phyloP scores from a whole-genome alignment of 192 early-diverging fungal species.

The Coemansia sp. region DNA sequence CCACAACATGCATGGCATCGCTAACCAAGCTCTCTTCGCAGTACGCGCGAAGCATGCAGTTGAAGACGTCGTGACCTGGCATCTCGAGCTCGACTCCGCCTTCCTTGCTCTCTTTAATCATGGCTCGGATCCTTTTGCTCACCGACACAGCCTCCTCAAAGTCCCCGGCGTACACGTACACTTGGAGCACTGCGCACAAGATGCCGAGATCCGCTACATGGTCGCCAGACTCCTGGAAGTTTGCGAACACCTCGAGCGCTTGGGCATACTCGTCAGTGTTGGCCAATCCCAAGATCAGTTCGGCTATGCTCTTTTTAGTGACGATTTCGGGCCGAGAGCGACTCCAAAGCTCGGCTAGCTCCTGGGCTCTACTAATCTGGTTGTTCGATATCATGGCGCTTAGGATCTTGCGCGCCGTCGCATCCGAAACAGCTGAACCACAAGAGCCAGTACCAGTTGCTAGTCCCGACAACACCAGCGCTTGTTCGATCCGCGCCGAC shows the following conservation, averaged over 20 bases:
- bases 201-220: conserved; percentile 23
- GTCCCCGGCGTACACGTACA: conserved; percentile 45
- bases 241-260: conserved; percentile 39
- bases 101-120: conserved; percentile 12
- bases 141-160: conserved; percentile 47
- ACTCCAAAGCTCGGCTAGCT: conserved; percentile 32
- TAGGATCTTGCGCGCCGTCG: conserved; percentile 22
- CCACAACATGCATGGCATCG: conserved; percentile 42
- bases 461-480: conserved; percentile 21
- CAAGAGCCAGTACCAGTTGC: neutral
- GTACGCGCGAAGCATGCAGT: conserved; percentile 37
- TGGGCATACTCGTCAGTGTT: conserved; percentile 12
- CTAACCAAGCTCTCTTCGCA: conserved; percentile 26
- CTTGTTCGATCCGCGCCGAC: conserved; percentile 27
- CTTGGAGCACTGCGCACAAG: conserved; percentile 32
- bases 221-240: conserved; percentile 21
- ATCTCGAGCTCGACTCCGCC: neutral
- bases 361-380: conserved; percentile 30
- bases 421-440: conserved; percentile 13
- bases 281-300: conserved; percentile 24
- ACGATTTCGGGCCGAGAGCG: conserved; percentile 20
- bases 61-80: conserved; percentile 27
- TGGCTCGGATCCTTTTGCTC: conserved; percentile 39
- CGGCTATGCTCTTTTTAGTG: conserved; percentile 18
- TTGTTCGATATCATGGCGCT: conserved; percentile 19